Base-by-base conservation (phyloP, 1,284 basidiomycete species). In the Sporisorium exsertum region DNA sequence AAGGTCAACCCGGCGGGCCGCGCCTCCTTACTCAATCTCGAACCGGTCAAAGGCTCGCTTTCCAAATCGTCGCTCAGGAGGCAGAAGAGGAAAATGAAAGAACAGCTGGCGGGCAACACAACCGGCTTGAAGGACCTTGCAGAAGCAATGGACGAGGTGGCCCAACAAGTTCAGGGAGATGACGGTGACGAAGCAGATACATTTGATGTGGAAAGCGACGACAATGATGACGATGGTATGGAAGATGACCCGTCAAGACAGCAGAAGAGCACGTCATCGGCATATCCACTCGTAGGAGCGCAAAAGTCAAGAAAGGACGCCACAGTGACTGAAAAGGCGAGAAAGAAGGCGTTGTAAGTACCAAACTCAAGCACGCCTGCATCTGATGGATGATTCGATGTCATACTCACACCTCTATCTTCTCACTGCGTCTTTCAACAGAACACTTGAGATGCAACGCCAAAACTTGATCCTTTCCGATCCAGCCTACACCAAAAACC, bases 381-480 rank as follows among this genome's bases (percentile, higher is more conserved):
- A 32, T 10, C 15, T 5, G 2, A 29, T 1, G 7, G 24, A 7
- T n/a, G 42, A 29, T 46, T 16, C 32, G n/a, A 20, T 10, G n/a
- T n/a, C n/a, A 20, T 20, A 26, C 42, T 37, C 7, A 22, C 52
- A 54, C 5, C 1, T 12, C 2, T 22, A 12, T 24, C 43, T 35
- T 33, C 29, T 7, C 16, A 7, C 35, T 22, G 29, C 24, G 29
- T 27, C 12, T 15, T 13, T 27, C 35, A n/a, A 60, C 69, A 80
- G 79, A 18, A 49, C 71, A 3, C 49, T 75, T n/a, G 82, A 84
- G 35, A 64, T 69, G 58, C 65, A 70, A 24, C 81, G 82, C 18
- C 82, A 84, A 53, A 71, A 76, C 26, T 53, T 75, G 37, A 83
- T 84, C 35, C 58, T 84, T 20, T 60, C 75, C 3, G 80, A 84